phyloP scores from a whole-genome alignment of 208 protist genomes.

The Trypanosoma theileri region DNA sequence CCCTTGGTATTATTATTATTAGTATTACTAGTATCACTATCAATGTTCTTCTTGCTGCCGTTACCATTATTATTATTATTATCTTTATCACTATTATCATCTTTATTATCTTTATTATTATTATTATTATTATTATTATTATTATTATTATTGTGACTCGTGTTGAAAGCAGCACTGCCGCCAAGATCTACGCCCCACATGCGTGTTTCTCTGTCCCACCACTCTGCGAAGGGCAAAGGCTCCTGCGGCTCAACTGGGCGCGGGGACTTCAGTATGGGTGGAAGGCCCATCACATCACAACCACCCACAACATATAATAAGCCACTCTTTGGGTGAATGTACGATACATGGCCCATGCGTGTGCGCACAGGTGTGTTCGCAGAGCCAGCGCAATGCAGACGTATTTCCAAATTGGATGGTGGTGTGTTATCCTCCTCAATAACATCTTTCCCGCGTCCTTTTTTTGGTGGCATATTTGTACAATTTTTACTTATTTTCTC shows the following conservation, averaged over 20 bases:
- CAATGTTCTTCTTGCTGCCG: background rate
- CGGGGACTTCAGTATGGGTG: background rate
- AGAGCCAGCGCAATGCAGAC: background rate
- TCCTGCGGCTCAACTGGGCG: background rate
- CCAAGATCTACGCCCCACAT: background rate
- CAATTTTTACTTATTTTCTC: background rate
- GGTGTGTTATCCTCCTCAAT: background rate
- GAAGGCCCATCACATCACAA: conserved; percentile 15
- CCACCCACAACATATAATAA: conserved; percentile 27
- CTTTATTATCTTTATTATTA: background rate
- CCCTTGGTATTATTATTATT: too few relatives aligned
- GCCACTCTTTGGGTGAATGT: conserved; percentile 22
- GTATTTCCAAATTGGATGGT: background rate
- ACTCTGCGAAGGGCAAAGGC: conserved; percentile 23
- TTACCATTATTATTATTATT: background rate
- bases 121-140: background rate
- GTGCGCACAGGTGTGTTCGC: background rate
- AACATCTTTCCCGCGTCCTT: background rate
- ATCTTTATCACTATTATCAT: background rate
- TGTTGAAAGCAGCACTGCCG: background rate
- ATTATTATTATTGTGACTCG: too few relatives aligned
- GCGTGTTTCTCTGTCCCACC: conserved; percentile 7
- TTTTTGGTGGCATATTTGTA: background rate
- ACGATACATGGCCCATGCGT: conserved; percentile 28
- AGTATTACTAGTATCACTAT: background rate